phyloP scores from a whole-genome alignment of 139 green algal genomes.

The Chlorella sp. region DNA sequence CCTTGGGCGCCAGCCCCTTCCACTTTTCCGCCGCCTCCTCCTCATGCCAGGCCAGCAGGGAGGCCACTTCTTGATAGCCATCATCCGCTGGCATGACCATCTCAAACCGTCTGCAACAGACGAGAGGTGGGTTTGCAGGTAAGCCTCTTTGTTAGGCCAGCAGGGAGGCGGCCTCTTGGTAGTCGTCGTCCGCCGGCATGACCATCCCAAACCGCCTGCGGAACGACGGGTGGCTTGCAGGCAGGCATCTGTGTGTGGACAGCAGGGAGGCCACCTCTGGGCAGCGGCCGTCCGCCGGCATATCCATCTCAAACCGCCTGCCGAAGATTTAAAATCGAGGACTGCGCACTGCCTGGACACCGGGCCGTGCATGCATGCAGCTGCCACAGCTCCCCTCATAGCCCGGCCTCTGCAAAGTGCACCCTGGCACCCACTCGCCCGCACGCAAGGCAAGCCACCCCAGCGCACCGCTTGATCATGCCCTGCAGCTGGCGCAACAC shows the following conservation, averaged over 20 bases:
- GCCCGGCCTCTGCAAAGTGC: no score
- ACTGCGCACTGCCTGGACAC: no score
- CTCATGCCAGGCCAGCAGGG: constrained; percentile 15
- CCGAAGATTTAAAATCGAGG: no score
- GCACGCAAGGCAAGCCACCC: neutral
- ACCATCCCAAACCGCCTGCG: no score
- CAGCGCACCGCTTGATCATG: constrained; percentile 12
- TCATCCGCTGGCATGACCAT: constrained; percentile 2
- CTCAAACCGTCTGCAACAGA: constrained; percentile 7
- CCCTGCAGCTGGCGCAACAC: constrained; percentile 30
- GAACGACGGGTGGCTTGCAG: no score
- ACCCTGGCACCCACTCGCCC: neutral
- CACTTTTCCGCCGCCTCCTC: neutral
- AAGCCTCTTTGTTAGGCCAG: no score
- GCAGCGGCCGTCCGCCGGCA: no score
- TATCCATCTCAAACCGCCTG: no score
- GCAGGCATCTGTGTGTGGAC: no score
- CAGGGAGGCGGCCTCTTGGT: neutral
- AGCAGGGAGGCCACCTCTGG: neutral
- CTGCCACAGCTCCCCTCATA: no score
- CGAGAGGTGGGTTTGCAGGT: neutral
- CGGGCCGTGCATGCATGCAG: no score
- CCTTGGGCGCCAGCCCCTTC: neutral
- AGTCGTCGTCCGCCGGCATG: no score
- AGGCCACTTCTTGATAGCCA: constrained; percentile 1